Conservation (phyloP, 331 rosid species). For the Arachis monticola region DNA sequence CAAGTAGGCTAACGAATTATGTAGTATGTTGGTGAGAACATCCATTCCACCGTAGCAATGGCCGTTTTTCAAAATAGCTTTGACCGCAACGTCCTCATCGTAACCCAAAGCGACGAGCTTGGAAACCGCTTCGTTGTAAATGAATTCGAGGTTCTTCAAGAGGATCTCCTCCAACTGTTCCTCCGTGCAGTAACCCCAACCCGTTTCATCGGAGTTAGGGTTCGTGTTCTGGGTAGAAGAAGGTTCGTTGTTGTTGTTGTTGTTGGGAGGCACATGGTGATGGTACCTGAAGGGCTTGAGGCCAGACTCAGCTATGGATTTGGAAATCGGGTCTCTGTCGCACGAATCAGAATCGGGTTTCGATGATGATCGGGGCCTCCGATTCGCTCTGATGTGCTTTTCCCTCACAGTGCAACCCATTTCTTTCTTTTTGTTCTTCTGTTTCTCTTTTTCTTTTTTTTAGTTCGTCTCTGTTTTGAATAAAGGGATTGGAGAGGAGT, state of each 20-base stretch:
- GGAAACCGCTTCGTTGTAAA: constrained; percentile 77
- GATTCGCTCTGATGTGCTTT: constrained; percentile 81
- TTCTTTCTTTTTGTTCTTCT: too few species aligned
- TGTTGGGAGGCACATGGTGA: constrained; percentile 46
- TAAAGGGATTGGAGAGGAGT: neutral
- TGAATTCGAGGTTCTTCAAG: constrained; percentile 64
- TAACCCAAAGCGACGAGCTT: constrained; percentile 84
- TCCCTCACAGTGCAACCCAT: constrained; percentile 92
- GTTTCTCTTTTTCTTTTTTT: too few species aligned
- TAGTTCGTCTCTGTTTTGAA: too few species aligned
- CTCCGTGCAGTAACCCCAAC: constrained; percentile 92
- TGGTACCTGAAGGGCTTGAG: constrained; percentile 62
- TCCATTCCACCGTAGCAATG: constrained; percentile 91
- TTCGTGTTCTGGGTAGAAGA: constrained; percentile 34
- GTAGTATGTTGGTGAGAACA: constrained; percentile 72
- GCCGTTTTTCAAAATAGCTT: constrained; percentile 76
- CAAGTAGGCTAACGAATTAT: constrained; percentile 75
- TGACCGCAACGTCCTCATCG: constrained; percentile 68
- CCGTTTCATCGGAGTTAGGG: constrained; percentile 60
- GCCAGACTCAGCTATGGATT: constrained; percentile 78
- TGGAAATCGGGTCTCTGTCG: constrained; percentile 67
- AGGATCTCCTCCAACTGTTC: constrained; percentile 89
- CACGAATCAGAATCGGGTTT: constrained; percentile 60
- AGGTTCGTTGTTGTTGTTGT: constrained; percentile 27
- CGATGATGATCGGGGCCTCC: constrained; percentile 63